phyloP scores from a whole-genome alignment of 257 asterid genomes.

The Thymus quinquecostatus region DNA sequence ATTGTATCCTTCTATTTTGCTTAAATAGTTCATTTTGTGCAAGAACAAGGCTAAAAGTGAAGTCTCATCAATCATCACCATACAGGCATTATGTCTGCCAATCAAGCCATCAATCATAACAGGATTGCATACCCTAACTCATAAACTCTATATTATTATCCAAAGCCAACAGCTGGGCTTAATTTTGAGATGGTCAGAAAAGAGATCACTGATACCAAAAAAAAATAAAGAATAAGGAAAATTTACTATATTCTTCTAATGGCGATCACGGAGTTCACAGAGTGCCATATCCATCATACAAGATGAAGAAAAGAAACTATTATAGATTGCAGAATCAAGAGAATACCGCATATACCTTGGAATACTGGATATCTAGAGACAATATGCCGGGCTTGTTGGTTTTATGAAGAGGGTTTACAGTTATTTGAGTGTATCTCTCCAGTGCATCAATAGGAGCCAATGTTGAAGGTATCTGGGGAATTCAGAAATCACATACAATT shows the following conservation, averaged over 20 bases:
- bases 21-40: neutral
- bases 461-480: slow-evolving; percentile 62
- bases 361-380: slow-evolving; percentile 69
- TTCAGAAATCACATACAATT: neutral
- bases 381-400: slow-evolving; percentile 94
- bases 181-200: neutral
- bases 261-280: slow-evolving; percentile 6
- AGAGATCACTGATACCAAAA: neutral
- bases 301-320: neutral
- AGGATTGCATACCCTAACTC: neutral
- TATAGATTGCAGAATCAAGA: neutral
- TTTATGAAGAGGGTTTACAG: slow-evolving; percentile 88
- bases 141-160: neutral
- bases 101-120: neutral
- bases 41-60: neutral
- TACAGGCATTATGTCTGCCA: neutral
- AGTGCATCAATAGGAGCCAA: slow-evolving; percentile 76
- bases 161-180: neutral
- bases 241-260: neutral
- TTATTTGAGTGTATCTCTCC: slow-evolving; percentile 87
- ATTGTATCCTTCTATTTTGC: neutral
- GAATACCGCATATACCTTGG: slow-evolving; percentile 53
- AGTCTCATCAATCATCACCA: neutral
- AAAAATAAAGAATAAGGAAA: neutral
- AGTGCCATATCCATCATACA: slow-evolving; percentile 6